Evolutionary conservation across 78 protist genomes (phyloP), one percentile per base, ranked within the genome.

Genomic region (Dictyostelium capitatum): DNA sequence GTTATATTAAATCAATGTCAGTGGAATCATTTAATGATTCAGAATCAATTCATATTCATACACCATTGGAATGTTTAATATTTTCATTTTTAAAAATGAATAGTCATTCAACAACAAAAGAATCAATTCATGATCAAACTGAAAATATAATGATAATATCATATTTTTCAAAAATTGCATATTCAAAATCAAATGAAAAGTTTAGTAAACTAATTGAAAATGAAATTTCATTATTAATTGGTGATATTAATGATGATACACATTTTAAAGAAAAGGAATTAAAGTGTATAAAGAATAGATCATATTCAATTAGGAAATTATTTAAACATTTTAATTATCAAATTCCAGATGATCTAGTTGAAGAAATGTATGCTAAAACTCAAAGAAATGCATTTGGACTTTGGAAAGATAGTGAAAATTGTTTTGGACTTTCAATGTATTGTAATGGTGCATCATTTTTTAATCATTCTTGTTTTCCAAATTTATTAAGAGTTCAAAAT

Each of bases 381-480:
- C 77, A 73, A 6, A 48, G 91, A 53, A 83, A 83, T 72, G 53
- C 81, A 10, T 83, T 83, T 83, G 91, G 91, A 10, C 23, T 83
- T 37, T 83, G 91, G 91, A 83, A 83, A 51, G 56, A 69, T 23
- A 53, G 41, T 23, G 73, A 83, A 0, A 59, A 72, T 19, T 47
- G 81, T 54, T 72, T 72, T 41, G 91, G 91, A 17, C 11, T 83
- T 25, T 28, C 81, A 25, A 51, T 83, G 65, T 83, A 83, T 53
- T 14, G 25, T 14, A 20, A 25, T 62, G 28, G n/a, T 12, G 69
- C 80, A 23, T 83, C 91, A 25, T 72, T 56, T 19, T 73, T 83
- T 65, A 83, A 83, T 83, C 91, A 83, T 72, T 53, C 74, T 53
- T 83, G 91, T 43, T 83, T 51, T 32, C 91, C 91, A 83, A 83